phyloP scores from a whole-genome alignment of 2,329 filamentous ascomycete species.

The Falciphora oryzae region DNA sequence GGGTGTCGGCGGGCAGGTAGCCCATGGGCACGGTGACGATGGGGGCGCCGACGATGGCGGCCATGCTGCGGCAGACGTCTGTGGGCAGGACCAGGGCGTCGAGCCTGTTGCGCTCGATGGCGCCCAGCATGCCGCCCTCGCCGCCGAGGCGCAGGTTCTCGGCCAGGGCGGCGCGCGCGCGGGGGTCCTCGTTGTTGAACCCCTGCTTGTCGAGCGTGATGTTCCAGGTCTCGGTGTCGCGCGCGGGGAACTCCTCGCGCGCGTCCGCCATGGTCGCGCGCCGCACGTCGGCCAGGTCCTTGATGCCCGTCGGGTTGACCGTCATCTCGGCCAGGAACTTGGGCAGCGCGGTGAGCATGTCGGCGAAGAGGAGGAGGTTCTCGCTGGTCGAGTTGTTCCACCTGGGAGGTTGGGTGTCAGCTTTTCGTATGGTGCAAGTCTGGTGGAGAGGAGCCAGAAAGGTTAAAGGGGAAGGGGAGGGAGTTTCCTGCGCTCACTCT shows the following conservation, averaged over 20 bases:
- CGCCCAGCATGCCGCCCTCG: conserved; percentile 53
- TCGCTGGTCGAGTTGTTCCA: conserved; percentile 3
- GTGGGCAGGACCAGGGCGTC: conserved; percentile 60
- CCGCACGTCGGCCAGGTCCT: conserved; percentile 42
- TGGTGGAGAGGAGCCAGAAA: no score
- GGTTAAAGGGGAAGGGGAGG: no score
- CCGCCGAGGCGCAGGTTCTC: conserved; percentile 48
- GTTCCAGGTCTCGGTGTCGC: conserved; percentile 57
- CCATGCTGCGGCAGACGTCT: conserved; percentile 36
- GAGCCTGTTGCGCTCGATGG: conserved; percentile 28
- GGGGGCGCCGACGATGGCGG: conserved; percentile 53
- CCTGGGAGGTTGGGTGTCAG: no score
- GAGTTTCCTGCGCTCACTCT: neutral
- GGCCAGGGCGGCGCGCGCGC: conserved; percentile 54
- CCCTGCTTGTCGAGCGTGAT: conserved; percentile 37
- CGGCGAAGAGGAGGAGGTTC: conserved; percentile 30
- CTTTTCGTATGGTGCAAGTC: no score
- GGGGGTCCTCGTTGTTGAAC: conserved; percentile 49
- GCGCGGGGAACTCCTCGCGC: conserved; percentile 52
- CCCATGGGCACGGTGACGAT: conserved; percentile 60
- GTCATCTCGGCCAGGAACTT: conserved; percentile 51
- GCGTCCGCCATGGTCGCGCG: conserved; percentile 48
- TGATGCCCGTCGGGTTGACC: conserved; percentile 51
- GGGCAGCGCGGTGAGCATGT: conserved; percentile 52
- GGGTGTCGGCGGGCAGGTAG: conserved; percentile 44